phyloP scores from a whole-genome alignment of 1,284 basidiomycete species.

The Sporisorium iseilematis-ciliati region DNA sequence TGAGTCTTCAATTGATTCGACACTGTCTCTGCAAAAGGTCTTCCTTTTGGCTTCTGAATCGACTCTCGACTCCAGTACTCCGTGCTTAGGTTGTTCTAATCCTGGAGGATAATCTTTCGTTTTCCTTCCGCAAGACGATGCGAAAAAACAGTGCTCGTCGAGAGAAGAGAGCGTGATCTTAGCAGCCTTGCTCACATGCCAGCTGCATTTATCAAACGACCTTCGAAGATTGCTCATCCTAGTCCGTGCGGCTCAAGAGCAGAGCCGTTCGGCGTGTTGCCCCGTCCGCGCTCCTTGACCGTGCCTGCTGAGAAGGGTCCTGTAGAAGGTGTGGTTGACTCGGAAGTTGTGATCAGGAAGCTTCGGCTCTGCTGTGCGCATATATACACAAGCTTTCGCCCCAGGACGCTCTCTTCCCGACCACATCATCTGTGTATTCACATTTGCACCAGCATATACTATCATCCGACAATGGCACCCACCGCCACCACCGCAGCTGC shows the following conservation, averaged over 20 bases:
- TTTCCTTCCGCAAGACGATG: no score
- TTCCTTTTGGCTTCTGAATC: no score
- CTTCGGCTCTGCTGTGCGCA: background rate
- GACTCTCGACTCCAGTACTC: no score
- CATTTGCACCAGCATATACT: no score
- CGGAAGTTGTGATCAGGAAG: background rate
- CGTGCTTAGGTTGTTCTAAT: no score
- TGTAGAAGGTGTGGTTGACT: background rate
- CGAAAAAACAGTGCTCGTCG: no score
- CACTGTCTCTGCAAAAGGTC: no score
- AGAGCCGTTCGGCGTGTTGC: background rate
- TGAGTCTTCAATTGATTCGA: no score
- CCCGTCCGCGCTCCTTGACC: background rate
- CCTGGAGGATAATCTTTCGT: no score
- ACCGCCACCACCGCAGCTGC: conserved; percentile 34
- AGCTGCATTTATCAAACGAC: background rate
- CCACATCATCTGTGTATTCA: background rate
- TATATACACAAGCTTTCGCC: conserved; percentile 1
- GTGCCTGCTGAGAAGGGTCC: background rate
- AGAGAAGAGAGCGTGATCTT: background rate
- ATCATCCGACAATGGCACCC: conserved; percentile 43
- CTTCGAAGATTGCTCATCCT: background rate
- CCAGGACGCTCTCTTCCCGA: background rate
- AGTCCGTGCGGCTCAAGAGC: background rate
- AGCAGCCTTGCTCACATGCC: background rate